Conservation (phyloP, 257 asterid genomes). For the Linaria vulgaris region DNA sequence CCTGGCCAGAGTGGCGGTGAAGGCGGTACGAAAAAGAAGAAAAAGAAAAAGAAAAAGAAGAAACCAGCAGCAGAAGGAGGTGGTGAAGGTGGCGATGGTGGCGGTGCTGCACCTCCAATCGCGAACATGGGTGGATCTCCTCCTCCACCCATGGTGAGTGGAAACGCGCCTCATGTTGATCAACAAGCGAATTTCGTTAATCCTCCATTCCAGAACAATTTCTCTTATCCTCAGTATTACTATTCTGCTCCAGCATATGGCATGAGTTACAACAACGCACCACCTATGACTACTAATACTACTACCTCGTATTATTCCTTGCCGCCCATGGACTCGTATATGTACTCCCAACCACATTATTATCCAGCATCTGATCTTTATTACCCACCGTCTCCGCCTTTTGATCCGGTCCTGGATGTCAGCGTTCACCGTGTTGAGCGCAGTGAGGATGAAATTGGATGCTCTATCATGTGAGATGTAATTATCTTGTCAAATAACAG, state of each 20-base stretch:
- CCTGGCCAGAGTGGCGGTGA: slow-evolving; percentile 27
- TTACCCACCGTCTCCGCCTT: slow-evolving; percentile 26
- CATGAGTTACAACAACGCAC: slow-evolving; percentile 43
- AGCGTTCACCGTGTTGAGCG: slow-evolving; percentile 4
- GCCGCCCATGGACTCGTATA: slow-evolving; percentile 39
- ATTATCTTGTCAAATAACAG: slow-evolving; percentile 12
- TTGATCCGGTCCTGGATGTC: slow-evolving; percentile 19
- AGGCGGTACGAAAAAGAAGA: slow-evolving; percentile 39
- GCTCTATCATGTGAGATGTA: slow-evolving; percentile 37
- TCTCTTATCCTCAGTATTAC: slow-evolving; percentile 38
- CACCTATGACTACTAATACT: slow-evolving; percentile 30
- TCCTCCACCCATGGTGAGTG: slow-evolving; percentile 17
- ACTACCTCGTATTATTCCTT: slow-evolving; percentile 37
- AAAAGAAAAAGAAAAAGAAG: slow-evolving; percentile 48
- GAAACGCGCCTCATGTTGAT: slow-evolving; percentile 29
- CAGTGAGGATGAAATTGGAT: slow-evolving; percentile 23
- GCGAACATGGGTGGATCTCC: slow-evolving; percentile 32
- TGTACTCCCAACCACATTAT: slow-evolving; percentile 26
- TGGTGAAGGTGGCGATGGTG: slow-evolving; percentile 29
- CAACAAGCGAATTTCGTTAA: slow-evolving; percentile 23
- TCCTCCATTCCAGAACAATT: slow-evolving; percentile 34
- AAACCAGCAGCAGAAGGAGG: slow-evolving; percentile 11
- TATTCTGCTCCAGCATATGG: slow-evolving; percentile 50
- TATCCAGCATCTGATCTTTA: slow-evolving; percentile 24
- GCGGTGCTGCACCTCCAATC: slow-evolving; percentile 31